A percentile compares a stretch with the other conserved stretches of the same genome.
Evolutionary conservation across 805 yeast species (phyloP).

Genomic region (Henningerozyma blattae): DNA sequence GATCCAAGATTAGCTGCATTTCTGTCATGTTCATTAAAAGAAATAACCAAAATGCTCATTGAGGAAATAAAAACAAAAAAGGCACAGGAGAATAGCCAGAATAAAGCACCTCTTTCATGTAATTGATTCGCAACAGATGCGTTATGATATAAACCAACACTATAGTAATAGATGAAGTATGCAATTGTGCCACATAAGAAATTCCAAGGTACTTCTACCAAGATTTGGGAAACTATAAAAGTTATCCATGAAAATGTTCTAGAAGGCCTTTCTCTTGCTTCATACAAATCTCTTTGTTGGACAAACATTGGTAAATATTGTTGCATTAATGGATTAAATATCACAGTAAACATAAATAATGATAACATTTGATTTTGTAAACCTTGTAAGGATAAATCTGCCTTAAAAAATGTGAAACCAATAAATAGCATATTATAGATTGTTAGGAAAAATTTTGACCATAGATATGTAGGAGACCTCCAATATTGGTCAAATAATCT

Average conservation of each 20-base stretch:
- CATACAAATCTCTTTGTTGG: slow-evolving; percentile 52
- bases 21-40: slow-evolving; percentile 46
- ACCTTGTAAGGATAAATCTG: slow-evolving; percentile 46
- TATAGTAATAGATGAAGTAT: slow-evolving; percentile 58
- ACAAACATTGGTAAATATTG: slow-evolving; percentile 55
- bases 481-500: slow-evolving; percentile 49
- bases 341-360: slow-evolving; percentile 32
- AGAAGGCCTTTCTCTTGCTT: slow-evolving; percentile 63
- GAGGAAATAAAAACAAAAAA: slow-evolving; percentile 46
- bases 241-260: slow-evolving; percentile 58
- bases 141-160: slow-evolving; percentile 52
- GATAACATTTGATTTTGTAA: slow-evolving; percentile 70
- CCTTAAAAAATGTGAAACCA: slow-evolving; percentile 59
- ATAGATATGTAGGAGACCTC: slow-evolving; percentile 47
- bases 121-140: slow-evolving; percentile 40
- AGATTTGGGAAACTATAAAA: slow-evolving; percentile 47
- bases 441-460: slow-evolving; percentile 41
- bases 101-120: slow-evolving; percentile 45
- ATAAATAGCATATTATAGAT: slow-evolving; percentile 41
- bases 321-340: slow-evolving; percentile 41
- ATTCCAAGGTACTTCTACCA: slow-evolving; percentile 60
- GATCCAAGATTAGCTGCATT: slow-evolving; percentile 53
- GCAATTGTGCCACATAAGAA: slow-evolving; percentile 48
- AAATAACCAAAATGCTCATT: slow-evolving; percentile 44
- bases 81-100: slow-evolving; percentile 33